Evolutionary conservation across 768 basidiomycete species (phyloP).

Genomic region (Russula sp.): DNA sequence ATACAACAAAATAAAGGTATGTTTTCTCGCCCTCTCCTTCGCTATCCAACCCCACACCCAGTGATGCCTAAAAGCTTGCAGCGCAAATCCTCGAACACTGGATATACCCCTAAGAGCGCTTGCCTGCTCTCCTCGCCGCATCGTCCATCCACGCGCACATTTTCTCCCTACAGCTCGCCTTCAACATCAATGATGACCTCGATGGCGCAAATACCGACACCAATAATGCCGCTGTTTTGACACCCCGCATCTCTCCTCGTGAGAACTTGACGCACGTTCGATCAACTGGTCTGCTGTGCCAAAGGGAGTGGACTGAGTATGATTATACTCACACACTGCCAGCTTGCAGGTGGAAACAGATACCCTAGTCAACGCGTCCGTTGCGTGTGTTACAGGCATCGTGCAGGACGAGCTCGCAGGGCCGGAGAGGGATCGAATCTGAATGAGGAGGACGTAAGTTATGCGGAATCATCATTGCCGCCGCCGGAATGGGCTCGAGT

Average conservation of each 20-base stretch:
- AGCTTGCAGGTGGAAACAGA: constrained; percentile 59
- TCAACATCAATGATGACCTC: background rate
- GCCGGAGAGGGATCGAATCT: no score
- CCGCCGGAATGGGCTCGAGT: no score
- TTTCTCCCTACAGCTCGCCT: constrained; percentile 29
- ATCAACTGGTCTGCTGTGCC: no score
- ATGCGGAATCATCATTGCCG: no score
- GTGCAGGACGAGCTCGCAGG: background rate
- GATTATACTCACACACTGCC: constrained; percentile 89
- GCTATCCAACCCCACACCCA: constrained; percentile 33
- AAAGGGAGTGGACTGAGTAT: constrained; percentile 77
- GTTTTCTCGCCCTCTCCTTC: background rate
- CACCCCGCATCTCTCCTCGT: no score
- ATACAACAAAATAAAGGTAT: constrained; percentile 48
- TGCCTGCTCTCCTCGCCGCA: constrained; percentile 33
- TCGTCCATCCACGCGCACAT: constrained; percentile 37
- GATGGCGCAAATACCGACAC: constrained; percentile 46
- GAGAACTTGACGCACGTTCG: no score
- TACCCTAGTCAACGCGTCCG: constrained; percentile 48
- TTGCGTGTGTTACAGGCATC: constrained; percentile 43
- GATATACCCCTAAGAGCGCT: constrained; percentile 38
- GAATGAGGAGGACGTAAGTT: no score
- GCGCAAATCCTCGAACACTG: constrained; percentile 46
- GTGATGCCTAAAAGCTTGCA: constrained; percentile 33
- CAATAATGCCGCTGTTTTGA: constrained; percentile 84